Evolutionary conservation across 2,329 filamentous ascomycete species (phyloP).

Genomic region (Penicillium brasilianum): DNA sequence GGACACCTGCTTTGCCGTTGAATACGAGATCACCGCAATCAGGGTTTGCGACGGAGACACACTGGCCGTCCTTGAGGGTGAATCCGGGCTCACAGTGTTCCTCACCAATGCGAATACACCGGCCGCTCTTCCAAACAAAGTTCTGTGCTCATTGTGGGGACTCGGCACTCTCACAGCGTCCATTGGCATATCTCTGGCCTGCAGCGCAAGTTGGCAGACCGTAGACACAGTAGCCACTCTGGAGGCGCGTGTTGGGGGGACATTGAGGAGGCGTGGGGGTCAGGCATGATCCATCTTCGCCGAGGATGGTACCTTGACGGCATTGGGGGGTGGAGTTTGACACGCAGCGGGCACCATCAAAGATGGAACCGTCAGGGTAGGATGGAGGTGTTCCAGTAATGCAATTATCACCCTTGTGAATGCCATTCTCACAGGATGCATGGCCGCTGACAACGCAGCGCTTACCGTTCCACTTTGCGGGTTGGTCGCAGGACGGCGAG

Average conservation of each 20-base stretch:
- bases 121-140: background rate
- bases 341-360: background rate
- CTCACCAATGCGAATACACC: background rate
- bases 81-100: constrained; percentile 1
- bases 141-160: background rate
- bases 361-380: background rate
- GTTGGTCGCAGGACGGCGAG: constrained; percentile 6
- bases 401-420: constrained; percentile 8
- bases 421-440: constrained; percentile 1
- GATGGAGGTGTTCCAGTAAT: constrained; percentile 3
- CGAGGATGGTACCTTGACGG: background rate
- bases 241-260: constrained; percentile 9
- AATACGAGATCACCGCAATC: background rate
- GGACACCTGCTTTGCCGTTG: background rate
- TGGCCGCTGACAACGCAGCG: constrained; percentile 4
- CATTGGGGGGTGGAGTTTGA: background rate
- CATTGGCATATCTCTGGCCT: background rate
- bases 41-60: background rate
- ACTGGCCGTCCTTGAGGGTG: constrained; percentile 2
- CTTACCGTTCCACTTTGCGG: constrained; percentile 11
- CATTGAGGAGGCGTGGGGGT: constrained; percentile 6
- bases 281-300: constrained; percentile 9
- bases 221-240: constrained; percentile 10
- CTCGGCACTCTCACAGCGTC: background rate
- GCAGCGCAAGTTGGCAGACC: background rate